These are phyloP conservation scores for Suhomyces kilbournensis DNA, from an alignment of 805 yeast species.

Conservation along the genomic window DNA sequence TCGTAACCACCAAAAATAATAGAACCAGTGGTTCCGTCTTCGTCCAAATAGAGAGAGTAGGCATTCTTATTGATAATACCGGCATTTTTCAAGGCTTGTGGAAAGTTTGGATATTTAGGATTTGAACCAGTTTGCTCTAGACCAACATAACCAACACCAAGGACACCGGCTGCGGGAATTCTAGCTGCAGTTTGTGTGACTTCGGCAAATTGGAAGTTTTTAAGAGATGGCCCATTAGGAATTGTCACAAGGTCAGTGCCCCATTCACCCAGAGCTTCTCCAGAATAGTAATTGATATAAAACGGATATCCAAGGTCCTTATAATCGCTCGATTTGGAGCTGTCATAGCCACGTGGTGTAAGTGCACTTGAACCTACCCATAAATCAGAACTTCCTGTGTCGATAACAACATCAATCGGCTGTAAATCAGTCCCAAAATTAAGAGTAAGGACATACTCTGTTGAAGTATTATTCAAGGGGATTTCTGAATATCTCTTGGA, in stretches of 20 bases:
- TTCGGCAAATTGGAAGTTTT: slow-evolving; percentile 9
- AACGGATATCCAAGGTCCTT: slow-evolving; percentile 1
- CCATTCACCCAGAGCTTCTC: slow-evolving; percentile 1
- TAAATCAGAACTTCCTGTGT: slow-evolving; percentile 12
- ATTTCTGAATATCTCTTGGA: not conserved
- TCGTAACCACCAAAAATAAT: slow-evolving; percentile 32
- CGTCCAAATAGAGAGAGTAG: slow-evolving; percentile 24
- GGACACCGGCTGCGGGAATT: slow-evolving; percentile 2
- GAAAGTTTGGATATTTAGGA: slow-evolving; percentile 10
- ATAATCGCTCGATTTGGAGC: slow-evolving; percentile 6
- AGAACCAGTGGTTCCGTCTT: slow-evolving; percentile 17
- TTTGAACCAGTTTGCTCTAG: not conserved
- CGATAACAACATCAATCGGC: slow-evolving; percentile 9
- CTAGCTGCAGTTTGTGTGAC: slow-evolving; percentile 3
- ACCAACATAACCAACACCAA: slow-evolving; percentile 7
- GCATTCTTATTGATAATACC: slow-evolving; percentile 23
- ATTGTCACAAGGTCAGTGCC: slow-evolving; percentile 6
- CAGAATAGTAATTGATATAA: slow-evolving; percentile 1
- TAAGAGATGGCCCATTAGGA: slow-evolving; percentile 7
- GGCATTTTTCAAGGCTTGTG: slow-evolving; percentile 22
- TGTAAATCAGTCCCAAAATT: slow-evolving; percentile 9
- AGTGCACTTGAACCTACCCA: slow-evolving; percentile 2
- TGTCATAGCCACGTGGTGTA: slow-evolving; percentile 2
- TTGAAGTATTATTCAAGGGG: slow-evolving; percentile 1
- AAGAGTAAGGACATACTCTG: slow-evolving; percentile 5